Conservation (phyloP, 1,284 basidiomycete genomes). For the Sanghuangporus sanghuang region DNA sequence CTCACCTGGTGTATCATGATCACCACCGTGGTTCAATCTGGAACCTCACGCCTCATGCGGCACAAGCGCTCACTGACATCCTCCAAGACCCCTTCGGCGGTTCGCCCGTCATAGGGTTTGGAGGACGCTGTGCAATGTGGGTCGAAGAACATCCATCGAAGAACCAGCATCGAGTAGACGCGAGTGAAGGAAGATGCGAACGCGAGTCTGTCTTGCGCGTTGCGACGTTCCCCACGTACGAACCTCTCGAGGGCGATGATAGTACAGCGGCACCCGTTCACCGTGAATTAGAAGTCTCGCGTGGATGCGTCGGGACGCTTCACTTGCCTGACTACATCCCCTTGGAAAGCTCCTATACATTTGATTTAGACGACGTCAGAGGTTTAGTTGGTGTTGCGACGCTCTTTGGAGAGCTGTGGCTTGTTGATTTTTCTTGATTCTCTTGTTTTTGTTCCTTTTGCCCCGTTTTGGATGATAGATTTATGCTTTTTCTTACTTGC, state of each 20-base stretch:
- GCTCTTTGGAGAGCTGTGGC: conserved; percentile 9
- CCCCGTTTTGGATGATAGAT: neutral
- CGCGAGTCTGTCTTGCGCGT: conserved; percentile 2
- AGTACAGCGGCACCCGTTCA: neutral
- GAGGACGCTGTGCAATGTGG: conserved; percentile 16
- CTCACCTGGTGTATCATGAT: neutral
- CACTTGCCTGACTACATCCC: conserved; percentile 1
- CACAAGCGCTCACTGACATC: conserved; percentile 5
- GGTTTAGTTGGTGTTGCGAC: conserved; percentile 14
- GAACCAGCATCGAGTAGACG: neutral
- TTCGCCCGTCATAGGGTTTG: conserved; percentile 13
- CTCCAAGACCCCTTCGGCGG: conserved; percentile 13
- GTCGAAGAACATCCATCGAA: conserved; percentile 6
- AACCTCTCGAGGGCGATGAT: neutral
- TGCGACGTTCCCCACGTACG: conserved; percentile 13
- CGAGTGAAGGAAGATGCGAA: neutral
- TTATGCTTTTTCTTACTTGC: neutral
- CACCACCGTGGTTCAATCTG: neutral
- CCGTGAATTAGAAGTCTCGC: conserved; percentile 1
- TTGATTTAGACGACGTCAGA: conserved; percentile 15
- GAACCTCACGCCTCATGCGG: neutral
- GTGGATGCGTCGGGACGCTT: conserved; percentile 9
- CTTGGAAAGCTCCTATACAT: conserved; percentile 9
- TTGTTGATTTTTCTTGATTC: conserved; percentile 12
- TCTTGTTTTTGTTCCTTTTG: neutral